A percentile compares a stretch with the other conserved stretches of the same genome.
These are phyloP conservation scores for Fagus crenata DNA, from an alignment of 306 rosid species.

Conservation along the genomic window DNA sequence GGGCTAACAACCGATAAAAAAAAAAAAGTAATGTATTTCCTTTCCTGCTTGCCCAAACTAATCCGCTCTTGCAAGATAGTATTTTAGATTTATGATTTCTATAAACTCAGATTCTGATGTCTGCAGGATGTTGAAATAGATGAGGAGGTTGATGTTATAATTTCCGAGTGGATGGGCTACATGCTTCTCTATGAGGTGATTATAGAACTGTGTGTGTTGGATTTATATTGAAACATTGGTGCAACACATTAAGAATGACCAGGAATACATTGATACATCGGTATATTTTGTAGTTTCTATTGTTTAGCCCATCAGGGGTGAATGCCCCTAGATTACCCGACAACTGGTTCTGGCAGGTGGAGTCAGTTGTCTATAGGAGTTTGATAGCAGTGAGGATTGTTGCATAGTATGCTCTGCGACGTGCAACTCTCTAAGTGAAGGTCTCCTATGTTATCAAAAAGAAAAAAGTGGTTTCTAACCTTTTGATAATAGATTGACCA, in stretches of 20 bases:
- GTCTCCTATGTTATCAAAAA: no score
- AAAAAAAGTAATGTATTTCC: background rate
- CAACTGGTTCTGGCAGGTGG: no score
- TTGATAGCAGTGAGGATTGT: no score
- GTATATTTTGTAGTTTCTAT: slow-evolving; percentile 10
- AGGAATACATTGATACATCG: background rate
- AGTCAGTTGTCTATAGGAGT: no score
- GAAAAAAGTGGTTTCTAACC: background rate
- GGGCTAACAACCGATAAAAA: no score
- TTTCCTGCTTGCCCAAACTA: background rate
- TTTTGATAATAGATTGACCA: background rate
- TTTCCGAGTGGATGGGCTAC: slow-evolving; percentile 99
- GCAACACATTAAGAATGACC: background rate
- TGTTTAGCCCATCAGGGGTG: no score
- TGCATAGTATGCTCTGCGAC: no score
- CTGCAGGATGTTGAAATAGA: slow-evolving; percentile 93
- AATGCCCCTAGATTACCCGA: no score
- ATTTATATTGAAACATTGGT: background rate
- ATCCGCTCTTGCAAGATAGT: background rate
- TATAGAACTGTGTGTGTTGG: slow-evolving; percentile 24
- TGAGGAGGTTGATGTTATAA: slow-evolving; percentile 90
- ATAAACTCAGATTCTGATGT: slow-evolving; percentile 20
- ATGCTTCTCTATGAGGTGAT: slow-evolving; percentile 98
- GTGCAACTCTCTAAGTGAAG: no score
- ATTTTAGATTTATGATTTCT: background rate